phyloP scores from a whole-genome alignment of 768 basidiomycete species.

The Podaxis mareebaensis region DNA sequence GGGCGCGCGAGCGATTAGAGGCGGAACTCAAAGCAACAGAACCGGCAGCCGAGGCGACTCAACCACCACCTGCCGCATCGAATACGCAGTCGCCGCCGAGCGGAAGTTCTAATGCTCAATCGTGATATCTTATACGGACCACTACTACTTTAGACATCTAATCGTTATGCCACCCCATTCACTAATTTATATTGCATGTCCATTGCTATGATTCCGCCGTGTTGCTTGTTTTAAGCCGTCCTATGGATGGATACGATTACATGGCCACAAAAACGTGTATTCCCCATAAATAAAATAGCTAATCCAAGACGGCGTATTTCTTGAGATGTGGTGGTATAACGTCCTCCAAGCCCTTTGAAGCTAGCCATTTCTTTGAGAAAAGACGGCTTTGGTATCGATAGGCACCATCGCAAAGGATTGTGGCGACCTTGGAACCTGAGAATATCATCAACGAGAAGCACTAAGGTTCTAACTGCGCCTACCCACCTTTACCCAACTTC shows the following conservation, averaged over 20 bases:
- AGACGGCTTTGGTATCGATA: conserved; percentile 96
- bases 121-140: neutral
- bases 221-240: neutral
- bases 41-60: conserved; percentile 21
- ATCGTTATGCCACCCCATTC: conserved; percentile 12
- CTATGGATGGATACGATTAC: neutral
- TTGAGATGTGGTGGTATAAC: conserved; percentile 83
- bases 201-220: neutral
- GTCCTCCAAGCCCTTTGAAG: conserved; percentile 71
- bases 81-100: conserved; percentile 8
- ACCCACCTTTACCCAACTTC: conserved; percentile 77
- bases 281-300: conserved; percentile 18
- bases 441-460: neutral
- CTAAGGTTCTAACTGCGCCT: neutral
- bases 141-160: conserved; percentile 1
- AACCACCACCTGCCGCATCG: conserved; percentile 20
- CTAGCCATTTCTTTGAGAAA: conserved; percentile 92
- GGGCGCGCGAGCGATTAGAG: conserved; percentile 93
- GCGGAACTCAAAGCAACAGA: conserved; percentile 60
- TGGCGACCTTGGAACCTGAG: conserved; percentile 80
- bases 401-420: conserved; percentile 92
- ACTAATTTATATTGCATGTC: conserved; percentile 15
- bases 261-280: neutral
- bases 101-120: neutral
- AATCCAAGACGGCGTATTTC: conserved; percentile 89